Percentiles rank a stretch among this genome's conserved stretches.
Evolutionary conservation across 2,329 filamentous ascomycete genomes (phyloP).

Genomic region (Dactylellina parvicollis): DNA sequence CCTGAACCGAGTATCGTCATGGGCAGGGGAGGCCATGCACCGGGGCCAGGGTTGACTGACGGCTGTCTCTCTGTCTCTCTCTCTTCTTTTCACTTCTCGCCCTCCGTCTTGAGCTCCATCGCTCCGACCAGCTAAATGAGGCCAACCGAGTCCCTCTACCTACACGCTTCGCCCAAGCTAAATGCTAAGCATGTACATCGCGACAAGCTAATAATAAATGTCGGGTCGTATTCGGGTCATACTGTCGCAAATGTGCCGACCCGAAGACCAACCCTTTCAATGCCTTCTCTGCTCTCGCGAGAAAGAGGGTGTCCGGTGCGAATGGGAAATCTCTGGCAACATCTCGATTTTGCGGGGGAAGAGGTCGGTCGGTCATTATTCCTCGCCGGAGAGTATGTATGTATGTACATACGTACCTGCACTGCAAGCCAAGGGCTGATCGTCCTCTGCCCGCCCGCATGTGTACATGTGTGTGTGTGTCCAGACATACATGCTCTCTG

Average conservation of each 20-base stretch:
- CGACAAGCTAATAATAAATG: background rate
- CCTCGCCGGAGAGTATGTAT: too few species aligned
- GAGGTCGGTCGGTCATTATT: constrained; percentile 14
- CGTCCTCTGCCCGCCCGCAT: background rate
- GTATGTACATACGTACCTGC: too few species aligned
- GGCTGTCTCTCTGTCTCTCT: background rate
- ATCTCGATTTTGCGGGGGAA: constrained; percentile 21
- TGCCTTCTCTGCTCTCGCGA: background rate
- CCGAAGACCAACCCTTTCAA: background rate
- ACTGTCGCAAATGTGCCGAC: constrained; percentile 31
- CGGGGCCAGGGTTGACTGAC: constrained; percentile 33
- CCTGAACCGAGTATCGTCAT: constrained; percentile 54
- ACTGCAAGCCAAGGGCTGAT: constrained; percentile 43
- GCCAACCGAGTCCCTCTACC: constrained; percentile 1
- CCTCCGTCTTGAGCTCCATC: constrained; percentile 5
- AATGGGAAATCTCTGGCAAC: constrained; percentile 1
- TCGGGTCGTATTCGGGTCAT: constrained; percentile 28
- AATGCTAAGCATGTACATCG: constrained; percentile 7
- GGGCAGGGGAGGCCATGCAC: constrained; percentile 42
- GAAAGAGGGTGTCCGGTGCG: constrained; percentile 3
- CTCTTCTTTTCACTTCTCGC: background rate
- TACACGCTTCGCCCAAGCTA: background rate
- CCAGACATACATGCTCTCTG: too few species aligned
- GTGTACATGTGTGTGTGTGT: too few species aligned
- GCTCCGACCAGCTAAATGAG: constrained; percentile 16